These are phyloP conservation scores for Thielaviopsis punctulata DNA, from an alignment of 2,329 filamentous ascomycete genomes.

Conservation along the genomic window DNA sequence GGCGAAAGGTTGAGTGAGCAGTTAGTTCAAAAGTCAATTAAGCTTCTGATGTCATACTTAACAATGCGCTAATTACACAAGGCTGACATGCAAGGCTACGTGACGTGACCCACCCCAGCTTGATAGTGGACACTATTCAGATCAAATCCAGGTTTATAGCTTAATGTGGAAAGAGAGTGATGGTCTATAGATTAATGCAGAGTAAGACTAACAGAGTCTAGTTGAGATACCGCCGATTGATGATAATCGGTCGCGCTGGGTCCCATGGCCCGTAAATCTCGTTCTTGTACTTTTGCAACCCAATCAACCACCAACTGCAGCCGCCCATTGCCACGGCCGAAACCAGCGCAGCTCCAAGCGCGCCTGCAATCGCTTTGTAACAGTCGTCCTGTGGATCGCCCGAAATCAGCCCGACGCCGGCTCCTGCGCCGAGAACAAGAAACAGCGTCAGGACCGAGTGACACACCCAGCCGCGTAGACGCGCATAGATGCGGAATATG, in stretches of 20 bases:
- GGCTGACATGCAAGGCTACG: constrained; percentile 2
- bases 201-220: not conserved
- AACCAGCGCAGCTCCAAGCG: constrained; percentile 56
- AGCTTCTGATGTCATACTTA: constrained; percentile 16
- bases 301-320: constrained; percentile 96
- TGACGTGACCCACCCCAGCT: not conserved
- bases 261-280: constrained; percentile 98
- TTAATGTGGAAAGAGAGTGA: not conserved
- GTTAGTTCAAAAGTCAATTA: not conserved
- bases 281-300: constrained; percentile 96
- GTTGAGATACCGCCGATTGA: constrained; percentile 44
- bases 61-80: constrained; percentile 10
- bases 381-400: constrained; percentile 31
- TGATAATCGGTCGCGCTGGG: constrained; percentile 74
- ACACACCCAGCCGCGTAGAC: constrained; percentile 64
- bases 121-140: not conserved
- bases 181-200: not conserved
- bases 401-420: constrained; percentile 51
- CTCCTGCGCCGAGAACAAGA: constrained; percentile 64
- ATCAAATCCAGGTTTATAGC: not conserved
- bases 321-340: constrained; percentile 71
- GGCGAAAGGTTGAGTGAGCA: not conserved
- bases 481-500: constrained; percentile 82
- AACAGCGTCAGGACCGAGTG: constrained; percentile 61
- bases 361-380: constrained; percentile 47